Conservation (phyloP, 345 rosid genomes). For the Camelina neglecta region DNA sequence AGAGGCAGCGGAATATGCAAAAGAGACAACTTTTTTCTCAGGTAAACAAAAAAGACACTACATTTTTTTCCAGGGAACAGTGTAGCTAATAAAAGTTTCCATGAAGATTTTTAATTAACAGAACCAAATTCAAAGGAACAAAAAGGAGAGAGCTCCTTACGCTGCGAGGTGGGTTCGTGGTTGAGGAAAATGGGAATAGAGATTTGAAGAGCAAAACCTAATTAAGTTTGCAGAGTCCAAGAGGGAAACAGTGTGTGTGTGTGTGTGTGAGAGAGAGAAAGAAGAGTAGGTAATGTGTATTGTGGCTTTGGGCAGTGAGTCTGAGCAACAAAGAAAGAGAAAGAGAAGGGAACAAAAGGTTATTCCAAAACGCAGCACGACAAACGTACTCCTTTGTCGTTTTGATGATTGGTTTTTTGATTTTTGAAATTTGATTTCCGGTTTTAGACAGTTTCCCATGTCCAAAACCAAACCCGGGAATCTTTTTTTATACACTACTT, state of each 20-base stretch:
- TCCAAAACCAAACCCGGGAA: constrained; percentile 25
- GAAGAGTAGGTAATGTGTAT: constrained; percentile 38
- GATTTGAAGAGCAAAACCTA: constrained; percentile 36
- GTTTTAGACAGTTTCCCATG: constrained; percentile 11
- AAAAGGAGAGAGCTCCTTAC: constrained; percentile 25
- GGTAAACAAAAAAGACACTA: constrained; percentile 10
- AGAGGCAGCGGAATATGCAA: constrained; percentile 6
- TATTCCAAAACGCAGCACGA: constrained; percentile 50
- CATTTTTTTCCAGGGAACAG: constrained; percentile 40
- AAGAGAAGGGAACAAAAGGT: constrained; percentile 37
- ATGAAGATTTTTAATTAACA: not conserved
- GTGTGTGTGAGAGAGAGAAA: constrained; percentile 24
- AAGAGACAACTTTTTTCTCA: not conserved
- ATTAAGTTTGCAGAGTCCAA: constrained; percentile 30
- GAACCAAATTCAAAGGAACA: constrained; percentile 11
- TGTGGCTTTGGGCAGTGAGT: constrained; percentile 51
- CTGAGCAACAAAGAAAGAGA: constrained; percentile 1
- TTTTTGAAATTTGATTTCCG: constrained; percentile 31
- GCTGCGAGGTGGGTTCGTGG: constrained; percentile 15
- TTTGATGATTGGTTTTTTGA: constrained; percentile 27
- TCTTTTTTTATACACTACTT: constrained; percentile 7
- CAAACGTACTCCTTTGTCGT: constrained; percentile 48
- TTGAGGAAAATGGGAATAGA: constrained; percentile 38
- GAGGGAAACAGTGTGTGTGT: constrained; percentile 26
- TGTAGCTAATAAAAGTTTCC: not conserved